Base-by-base conservation (phyloP, 2,329 filamentous ascomycete genomes). In the Hymenoscyphus linearis region DNA sequence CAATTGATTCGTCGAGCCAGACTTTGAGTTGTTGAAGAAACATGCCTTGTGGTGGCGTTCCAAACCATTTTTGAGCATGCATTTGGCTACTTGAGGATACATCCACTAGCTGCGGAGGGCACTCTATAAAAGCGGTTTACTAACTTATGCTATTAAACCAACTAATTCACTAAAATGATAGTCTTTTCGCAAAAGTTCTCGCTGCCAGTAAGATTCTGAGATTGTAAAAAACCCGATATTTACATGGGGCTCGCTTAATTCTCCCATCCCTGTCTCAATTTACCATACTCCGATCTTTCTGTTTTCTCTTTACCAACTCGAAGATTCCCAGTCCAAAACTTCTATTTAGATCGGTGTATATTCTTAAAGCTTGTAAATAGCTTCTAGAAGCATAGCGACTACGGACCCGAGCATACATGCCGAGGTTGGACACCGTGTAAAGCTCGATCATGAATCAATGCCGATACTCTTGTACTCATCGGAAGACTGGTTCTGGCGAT, bases 11-110 rank as follows among this genome's bases (percentile, higher is more conserved):
- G 31, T 13, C 27, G 52, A 14, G 34, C 26, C 34, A n/a, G n/a
- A n/a, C 35, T 34, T n/a, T n/a, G 34, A 34, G 27, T n/a, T 50
- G 25, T 27, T 50, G 37, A 27, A 60, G 58, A 52, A 60, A 26
- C 52, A 36, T 56, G 22, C 7, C 40, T 10, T 47, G 40, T 47
- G 40, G 9, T 47, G 40, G 22, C 18, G n/a, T n/a, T 22, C 22
- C n/a, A 22, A 47, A 47, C 14, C 40, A 9, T n/a, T 10, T 12
- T 47, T 25, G 18, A 18, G 22, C 22, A 47, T 18, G 40, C 22
- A n/a, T 47, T 47, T 47, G 40, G 40, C 18, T 25, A 47, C 40
- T 47, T 47, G 40, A 47, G 31, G 40, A 47, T 47, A 47, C 40
- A 22, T 22, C 40, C n/a, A 47, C 40, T 18, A 16, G 22, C 22